Evolutionary conservation across 257 asterid species (phyloP), one percentile per base, ranked within the genome.

Genomic region (Orobanche coerulescens): DNA sequence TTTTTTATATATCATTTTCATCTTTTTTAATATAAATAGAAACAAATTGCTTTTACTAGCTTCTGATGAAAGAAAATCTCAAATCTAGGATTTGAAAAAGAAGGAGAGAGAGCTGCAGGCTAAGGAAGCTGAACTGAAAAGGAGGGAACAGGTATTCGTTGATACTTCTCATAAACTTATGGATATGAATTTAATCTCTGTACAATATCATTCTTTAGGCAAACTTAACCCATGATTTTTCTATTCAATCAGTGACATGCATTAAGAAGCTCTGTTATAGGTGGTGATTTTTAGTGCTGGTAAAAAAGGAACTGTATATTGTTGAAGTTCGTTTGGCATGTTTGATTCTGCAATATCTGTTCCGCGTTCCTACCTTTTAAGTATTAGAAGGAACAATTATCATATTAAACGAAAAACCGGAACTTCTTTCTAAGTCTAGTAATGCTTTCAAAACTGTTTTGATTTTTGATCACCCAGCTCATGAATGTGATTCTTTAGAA

Each of bases 61-160:
- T 71, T 68, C 71, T 76, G 58, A 65, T 60, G 37, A 58, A 67
- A 66, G 19, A 44, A 25, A 31, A 24, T 55, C n/a, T 53, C 62
- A 12, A 8, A 24, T 76, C 14, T 62, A 91, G 98, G 98, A 91
- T 79, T 71, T 82, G 57, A 91, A 71, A 82, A 86, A 85, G 86
- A 91, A 85, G 79, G 98, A 91, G 80, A 80, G 79, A 73, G 90
- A 84, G 66, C 82, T 91, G 61, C 92, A 83, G 80, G 93, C 97
- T 33, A 93, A 81, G 81, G 97, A 93, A 76, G 86, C 95, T 59
- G 98, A 93, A 62, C 76, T 93, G 60, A 79, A n/a, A n/a, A n/a
- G n/a, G n/a, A n/a, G 98, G 78, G 96, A 91, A 73, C 92, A 91
- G 96, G 98, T 91, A 73, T 31, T 33, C 40, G 7, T 40, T 34